phyloP scores from a whole-genome alignment of 1,284 basidiomycete species.

The Entoloma clypeatum region DNA sequence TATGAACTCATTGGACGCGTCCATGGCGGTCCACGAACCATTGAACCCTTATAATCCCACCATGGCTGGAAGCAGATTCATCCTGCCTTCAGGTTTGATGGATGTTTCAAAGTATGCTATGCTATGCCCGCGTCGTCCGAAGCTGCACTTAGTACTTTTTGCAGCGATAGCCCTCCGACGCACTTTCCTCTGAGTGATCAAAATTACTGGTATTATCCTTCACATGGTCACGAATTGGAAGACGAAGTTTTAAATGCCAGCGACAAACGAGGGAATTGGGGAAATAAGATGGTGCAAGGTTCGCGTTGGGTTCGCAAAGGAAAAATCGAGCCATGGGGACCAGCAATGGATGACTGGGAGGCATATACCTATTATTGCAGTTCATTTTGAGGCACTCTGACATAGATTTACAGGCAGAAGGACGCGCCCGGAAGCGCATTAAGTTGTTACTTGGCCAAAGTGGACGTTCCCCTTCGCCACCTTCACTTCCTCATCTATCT shows the following conservation, averaged over 20 bases:
- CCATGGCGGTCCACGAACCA: constrained; percentile 14
- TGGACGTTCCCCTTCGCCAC: constrained; percentile 54
- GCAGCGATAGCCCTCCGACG: constrained; percentile 29
- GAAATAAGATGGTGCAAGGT: constrained; percentile 62
- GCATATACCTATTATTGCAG: constrained; percentile 37
- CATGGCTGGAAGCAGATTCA: constrained; percentile 1
- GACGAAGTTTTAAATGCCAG: constrained; percentile 49
- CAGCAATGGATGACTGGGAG: constrained; percentile 78
- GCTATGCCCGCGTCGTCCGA: constrained; percentile 9
- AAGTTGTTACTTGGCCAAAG: constrained; percentile 59
- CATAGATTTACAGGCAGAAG: constrained; percentile 56
- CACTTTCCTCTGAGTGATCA: constrained; percentile 60
- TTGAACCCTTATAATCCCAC: constrained; percentile 10
- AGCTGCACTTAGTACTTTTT: constrained; percentile 16
- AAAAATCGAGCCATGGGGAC: constrained; percentile 76
- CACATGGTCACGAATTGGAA: constrained; percentile 60
- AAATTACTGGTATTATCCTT: constrained; percentile 76
- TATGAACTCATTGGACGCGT: constrained; percentile 22
- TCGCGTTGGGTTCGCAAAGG: constrained; percentile 74
- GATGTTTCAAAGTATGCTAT: constrained; percentile 29
- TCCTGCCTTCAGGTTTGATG: constrained; percentile 12
- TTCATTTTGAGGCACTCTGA: constrained; percentile 10
- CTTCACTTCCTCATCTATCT: constrained; percentile 50
- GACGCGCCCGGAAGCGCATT: constrained; percentile 74
- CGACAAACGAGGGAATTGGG: constrained; percentile 69